phyloP scores from a whole-genome alignment of 2,329 filamentous ascomycete species.

The Talaromyces sp. region DNA sequence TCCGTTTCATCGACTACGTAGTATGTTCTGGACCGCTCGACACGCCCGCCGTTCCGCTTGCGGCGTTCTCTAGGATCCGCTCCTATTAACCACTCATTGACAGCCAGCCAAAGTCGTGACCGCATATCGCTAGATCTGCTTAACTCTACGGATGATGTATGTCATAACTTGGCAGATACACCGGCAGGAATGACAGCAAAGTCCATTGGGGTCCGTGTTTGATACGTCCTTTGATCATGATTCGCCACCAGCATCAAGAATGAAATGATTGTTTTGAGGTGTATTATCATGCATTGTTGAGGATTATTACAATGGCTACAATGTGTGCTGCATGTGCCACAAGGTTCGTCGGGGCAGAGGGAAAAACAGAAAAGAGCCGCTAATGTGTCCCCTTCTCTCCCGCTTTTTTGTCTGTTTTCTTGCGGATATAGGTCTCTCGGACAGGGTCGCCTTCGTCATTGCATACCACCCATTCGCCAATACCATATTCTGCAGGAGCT shows the following conservation, averaged over 20 bases:
- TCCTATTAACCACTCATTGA: background rate
- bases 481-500: slow-evolving; percentile 61
- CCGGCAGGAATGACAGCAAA: background rate
- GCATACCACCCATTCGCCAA: slow-evolving; percentile 68
- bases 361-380: background rate
- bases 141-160: background rate
- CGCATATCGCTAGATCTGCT: background rate
- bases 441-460: slow-evolving; percentile 63
- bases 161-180: background rate
- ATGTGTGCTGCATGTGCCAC: background rate
- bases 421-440: slow-evolving; percentile 63
- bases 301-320: background rate
- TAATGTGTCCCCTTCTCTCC: background rate
- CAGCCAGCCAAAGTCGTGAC: too few species aligned
- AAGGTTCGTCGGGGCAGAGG: background rate
- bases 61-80: background rate
- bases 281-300: background rate
- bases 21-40: slow-evolving; percentile 3
- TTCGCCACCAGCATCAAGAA: background rate
- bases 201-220: background rate
- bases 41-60: background rate
- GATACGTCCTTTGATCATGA: background rate
- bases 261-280: background rate
- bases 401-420: slow-evolving; percentile 24
- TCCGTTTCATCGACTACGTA: slow-evolving; percentile 1